phyloP scores from a whole-genome alignment of 2,329 filamentous ascomycete species.

The Ceratocystis albifundus region DNA sequence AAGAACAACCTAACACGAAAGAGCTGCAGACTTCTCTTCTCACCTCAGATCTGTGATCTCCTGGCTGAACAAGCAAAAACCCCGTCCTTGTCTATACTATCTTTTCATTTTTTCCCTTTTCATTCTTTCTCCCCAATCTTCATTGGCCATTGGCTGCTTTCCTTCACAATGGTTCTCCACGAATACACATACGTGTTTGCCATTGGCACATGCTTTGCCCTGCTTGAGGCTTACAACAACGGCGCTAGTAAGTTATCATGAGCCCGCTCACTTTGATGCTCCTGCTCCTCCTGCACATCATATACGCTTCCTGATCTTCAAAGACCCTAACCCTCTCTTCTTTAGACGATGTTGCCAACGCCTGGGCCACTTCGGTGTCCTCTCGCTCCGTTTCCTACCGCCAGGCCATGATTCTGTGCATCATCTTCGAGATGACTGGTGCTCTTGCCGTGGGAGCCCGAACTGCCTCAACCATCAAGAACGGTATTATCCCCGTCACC shows the following conservation, averaged over 20 bases:
- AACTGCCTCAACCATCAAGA: conserved; percentile 69
- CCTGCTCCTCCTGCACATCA: conserved; percentile 1
- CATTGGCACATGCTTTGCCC: conserved; percentile 64
- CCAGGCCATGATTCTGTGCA: conserved; percentile 55
- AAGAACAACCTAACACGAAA: background rate
- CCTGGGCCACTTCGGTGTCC: conserved; percentile 71
- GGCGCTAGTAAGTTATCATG: conserved; percentile 55
- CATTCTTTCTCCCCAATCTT: background rate
- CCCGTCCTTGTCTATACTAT: conserved; percentile 1
- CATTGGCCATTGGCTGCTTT: background rate
- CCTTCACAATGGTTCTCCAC: conserved; percentile 43
- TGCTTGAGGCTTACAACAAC: conserved; percentile 69
- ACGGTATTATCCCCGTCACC: conserved; percentile 53
- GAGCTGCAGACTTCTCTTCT: background rate
- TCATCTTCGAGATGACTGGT: conserved; percentile 56
- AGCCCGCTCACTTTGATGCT: background rate
- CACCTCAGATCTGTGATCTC: too few relatives aligned
- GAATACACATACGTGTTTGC: conserved; percentile 61
- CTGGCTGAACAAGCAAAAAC: background rate
- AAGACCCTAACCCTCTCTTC: conserved; percentile 13
- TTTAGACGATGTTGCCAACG: conserved; percentile 69
- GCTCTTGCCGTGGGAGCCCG: conserved; percentile 56
- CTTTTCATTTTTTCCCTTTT: background rate
- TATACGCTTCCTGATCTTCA: background rate
- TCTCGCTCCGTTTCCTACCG: conserved; percentile 63